Conservation (phyloP, 2,329 filamentous ascomycete species). For the Sarocladium brachiariae region DNA sequence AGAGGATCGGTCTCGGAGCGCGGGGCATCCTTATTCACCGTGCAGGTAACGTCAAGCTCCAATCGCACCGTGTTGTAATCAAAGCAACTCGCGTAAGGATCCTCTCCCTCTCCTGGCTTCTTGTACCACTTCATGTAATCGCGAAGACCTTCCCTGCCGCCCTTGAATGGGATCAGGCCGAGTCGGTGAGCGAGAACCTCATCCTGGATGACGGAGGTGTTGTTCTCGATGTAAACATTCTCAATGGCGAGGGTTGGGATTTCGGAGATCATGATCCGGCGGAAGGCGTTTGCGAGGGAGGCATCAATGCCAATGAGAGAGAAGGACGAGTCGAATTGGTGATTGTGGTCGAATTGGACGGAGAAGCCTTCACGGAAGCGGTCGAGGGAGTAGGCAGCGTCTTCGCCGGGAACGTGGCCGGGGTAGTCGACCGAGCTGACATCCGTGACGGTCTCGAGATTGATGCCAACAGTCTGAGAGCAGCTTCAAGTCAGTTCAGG, state of each 20-base stretch:
- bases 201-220: constrained; percentile 96
- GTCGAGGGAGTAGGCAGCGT: constrained; percentile 70
- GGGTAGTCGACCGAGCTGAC: constrained; percentile 88
- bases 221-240: constrained; percentile 87
- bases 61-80: constrained; percentile 88
- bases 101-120: constrained; percentile 58
- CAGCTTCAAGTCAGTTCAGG: neutral
- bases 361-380: constrained; percentile 64
- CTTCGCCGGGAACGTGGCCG: constrained; percentile 82
- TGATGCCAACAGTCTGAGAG: constrained; percentile 72
- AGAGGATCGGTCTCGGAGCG: constrained; percentile 71
- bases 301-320: constrained; percentile 89
- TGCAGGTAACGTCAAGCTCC: constrained; percentile 71
- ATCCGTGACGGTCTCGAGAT: constrained; percentile 84
- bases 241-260: constrained; percentile 93
- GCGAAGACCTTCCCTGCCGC: constrained; percentile 65
- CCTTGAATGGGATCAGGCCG: constrained; percentile 84
- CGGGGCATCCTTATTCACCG: constrained; percentile 65
- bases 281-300: constrained; percentile 92
- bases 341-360: constrained; percentile 79
- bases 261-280: constrained; percentile 90
- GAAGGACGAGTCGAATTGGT: constrained; percentile 72
- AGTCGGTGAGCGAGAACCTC: constrained; percentile 89
- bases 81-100: constrained; percentile 50
- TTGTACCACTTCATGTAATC: constrained; percentile 77